phyloP scores from a whole-genome alignment of 2,329 filamentous ascomycete species.

The Monosporascus sp. region DNA sequence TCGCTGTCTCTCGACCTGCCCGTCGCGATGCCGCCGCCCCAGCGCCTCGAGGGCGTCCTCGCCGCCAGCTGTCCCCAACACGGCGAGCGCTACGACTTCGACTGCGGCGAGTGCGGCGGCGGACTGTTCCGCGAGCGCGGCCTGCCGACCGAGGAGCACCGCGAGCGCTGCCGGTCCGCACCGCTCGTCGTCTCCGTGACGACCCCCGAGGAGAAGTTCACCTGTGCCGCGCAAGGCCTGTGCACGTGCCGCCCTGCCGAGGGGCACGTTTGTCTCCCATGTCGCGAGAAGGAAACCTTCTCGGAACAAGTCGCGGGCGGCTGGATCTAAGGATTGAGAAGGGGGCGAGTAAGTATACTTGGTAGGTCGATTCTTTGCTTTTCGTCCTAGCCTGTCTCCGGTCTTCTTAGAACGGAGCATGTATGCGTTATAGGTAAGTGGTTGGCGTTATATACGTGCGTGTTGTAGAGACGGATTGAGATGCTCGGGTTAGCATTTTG shows the following conservation, averaged over 20 bases:
- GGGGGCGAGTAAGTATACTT: not conserved
- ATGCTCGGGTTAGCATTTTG: not conserved
- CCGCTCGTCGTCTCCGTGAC: not conserved
- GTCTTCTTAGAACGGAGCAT: not conserved
- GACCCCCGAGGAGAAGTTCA: not conserved
- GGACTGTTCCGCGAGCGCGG: conserved; percentile 10
- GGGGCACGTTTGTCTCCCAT: not conserved
- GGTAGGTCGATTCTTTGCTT: not conserved
- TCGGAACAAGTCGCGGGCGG: not conserved
- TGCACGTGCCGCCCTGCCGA: too few species aligned
- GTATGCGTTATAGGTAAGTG: not conserved
- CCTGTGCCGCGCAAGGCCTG: too few species aligned
- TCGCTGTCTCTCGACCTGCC: conserved; percentile 3
- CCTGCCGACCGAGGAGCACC: not conserved
- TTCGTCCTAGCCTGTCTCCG: not conserved
- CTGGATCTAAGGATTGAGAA: not conserved
- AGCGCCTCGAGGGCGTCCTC: conserved; percentile 5
- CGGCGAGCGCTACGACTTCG: not conserved
- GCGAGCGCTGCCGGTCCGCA: too few species aligned
- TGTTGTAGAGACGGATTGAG: not conserved
- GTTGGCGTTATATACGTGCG: not conserved
- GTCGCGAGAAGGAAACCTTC: not conserved
- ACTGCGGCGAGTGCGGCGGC: conserved; percentile 1
- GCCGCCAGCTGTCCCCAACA: not conserved
- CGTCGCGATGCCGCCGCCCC: conserved; percentile 5